Conservation (phyloP, 306 rosid species). For the Vigna unguiculata region DNA sequence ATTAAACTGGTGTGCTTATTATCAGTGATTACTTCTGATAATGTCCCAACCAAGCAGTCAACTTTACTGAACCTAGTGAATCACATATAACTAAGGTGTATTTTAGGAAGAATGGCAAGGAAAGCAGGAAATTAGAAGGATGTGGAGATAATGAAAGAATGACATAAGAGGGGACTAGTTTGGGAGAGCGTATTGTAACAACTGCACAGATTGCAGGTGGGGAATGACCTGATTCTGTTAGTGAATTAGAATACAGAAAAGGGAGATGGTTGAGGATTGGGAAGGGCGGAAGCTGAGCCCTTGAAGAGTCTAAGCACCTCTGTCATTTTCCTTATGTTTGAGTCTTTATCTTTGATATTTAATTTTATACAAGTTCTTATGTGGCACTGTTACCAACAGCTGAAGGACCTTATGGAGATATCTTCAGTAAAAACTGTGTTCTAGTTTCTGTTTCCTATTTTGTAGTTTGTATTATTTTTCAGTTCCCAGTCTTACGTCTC, state of each 20-base stretch:
- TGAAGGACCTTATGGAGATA: constrained; percentile 19
- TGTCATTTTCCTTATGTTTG: constrained; percentile 8
- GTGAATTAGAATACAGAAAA: no score
- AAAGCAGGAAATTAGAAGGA: constrained; percentile 13
- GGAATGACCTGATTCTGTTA: constrained; percentile 10
- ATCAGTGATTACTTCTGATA: constrained; percentile 16
- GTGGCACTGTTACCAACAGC: background rate
- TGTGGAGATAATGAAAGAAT: background rate
- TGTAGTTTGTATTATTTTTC: constrained; percentile 27
- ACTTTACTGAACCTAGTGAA: constrained; percentile 13
- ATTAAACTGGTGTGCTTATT: constrained; percentile 29
- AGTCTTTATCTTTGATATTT: constrained; percentile 16
- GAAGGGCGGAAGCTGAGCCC: background rate
- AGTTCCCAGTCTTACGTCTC: constrained; percentile 43
- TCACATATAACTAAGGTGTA: background rate
- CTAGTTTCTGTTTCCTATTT: constrained; percentile 36
- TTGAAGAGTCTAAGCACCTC: constrained; percentile 12
- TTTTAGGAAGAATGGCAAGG: constrained; percentile 5
- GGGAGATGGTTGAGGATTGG: no score
- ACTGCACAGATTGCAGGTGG: constrained; percentile 18
- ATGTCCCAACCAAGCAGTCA: background rate
- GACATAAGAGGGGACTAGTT: constrained; percentile 25
- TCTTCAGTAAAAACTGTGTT: constrained; percentile 27
- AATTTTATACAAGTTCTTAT: constrained; percentile 7
- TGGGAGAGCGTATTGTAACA: constrained; percentile 20